Base-by-base conservation (phyloP, 805 yeast species). In the Nakazawaea anatomiae region DNA sequence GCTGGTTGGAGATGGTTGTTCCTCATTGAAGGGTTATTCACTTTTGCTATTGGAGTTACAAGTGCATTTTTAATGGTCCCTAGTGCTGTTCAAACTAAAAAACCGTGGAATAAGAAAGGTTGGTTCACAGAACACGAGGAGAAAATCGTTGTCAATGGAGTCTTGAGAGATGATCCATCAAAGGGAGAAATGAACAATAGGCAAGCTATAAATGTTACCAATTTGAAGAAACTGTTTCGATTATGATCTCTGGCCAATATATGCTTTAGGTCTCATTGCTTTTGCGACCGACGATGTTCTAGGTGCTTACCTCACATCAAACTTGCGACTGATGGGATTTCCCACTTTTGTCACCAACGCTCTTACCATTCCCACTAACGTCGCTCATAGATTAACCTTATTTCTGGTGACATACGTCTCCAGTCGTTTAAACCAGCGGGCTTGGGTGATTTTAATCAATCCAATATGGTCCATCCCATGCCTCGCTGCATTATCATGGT, bases 141-240 rank as follows among this genome's bases (percentile, higher is more conserved):
- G 53, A 68, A 68, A 49, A 70, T 72, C 38, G 62, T 70, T 5
- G 73, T 71, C 39, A 72, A 72, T 53, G 57, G 71, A 48, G 62
- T 72, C 4, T 60, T 72, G 45, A 55, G 76, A 52, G 75, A 72
- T 52, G 77, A 72, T 53, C 77, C 76, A 6, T 58, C 70, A 4
- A 72, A 72, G 55, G 85, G 86, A 28, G 85, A 79, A 54, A 80
- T 81, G 86, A 72, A 81, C 59, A 82, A 82, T 59, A 70, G 85
- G 59, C 77, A 77, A 56, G 80, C 82, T 5, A 60, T 83, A 18
- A 61, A 72, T 3, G 54, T 67, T 5, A 68, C 60, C 44, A 71
- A 67, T 61, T 55, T 83, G 14, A 60, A 66, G 56, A 57, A 64
- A 25, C 65, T 79, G 3, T 46, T 42, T 56, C 1, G 87, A 83